Conservation (phyloP, 75 land plant genomes). For the Cupressus sempervirens region DNA sequence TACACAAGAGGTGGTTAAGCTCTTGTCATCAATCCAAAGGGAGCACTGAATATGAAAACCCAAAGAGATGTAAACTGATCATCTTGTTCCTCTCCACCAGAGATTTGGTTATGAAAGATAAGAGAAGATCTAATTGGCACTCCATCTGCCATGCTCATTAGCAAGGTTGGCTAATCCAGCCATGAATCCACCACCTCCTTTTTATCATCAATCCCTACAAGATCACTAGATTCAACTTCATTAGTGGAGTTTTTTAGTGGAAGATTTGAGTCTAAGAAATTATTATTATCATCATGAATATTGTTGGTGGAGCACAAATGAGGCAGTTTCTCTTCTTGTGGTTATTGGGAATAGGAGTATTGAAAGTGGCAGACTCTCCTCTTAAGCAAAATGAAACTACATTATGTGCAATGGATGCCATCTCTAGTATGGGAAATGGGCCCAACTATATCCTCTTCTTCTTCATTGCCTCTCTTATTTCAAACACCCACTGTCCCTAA, state of each 20-base stretch:
- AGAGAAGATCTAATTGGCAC: no score
- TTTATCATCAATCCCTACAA: background rate
- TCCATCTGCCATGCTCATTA: no score
- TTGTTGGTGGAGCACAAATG: background rate
- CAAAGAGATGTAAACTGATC: no score
- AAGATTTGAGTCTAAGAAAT: background rate
- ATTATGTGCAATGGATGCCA: conserved; percentile 39
- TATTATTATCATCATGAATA: background rate
- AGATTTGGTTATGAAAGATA: no score
- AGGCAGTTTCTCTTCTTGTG: background rate
- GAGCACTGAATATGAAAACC: background rate
- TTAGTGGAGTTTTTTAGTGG: background rate
- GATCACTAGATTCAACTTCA: background rate
- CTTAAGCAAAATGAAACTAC: conserved; percentile 26
- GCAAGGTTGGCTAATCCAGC: background rate
- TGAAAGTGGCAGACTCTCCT: conserved; percentile 22
- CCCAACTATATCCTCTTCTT: conserved; percentile 40
- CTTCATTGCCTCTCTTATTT: conserved; percentile 33
- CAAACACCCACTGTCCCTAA: conserved; percentile 40
- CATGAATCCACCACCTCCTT: background rate
- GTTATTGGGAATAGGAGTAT: background rate
- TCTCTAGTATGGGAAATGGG: conserved; percentile 33
- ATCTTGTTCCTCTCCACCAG: no score
- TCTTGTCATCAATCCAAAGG: no score
- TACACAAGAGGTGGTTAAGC: no score